These are phyloP conservation scores for Bjerkandera adusta DNA, from an alignment of 1,284 basidiomycete genomes.

Conservation along the genomic window DNA sequence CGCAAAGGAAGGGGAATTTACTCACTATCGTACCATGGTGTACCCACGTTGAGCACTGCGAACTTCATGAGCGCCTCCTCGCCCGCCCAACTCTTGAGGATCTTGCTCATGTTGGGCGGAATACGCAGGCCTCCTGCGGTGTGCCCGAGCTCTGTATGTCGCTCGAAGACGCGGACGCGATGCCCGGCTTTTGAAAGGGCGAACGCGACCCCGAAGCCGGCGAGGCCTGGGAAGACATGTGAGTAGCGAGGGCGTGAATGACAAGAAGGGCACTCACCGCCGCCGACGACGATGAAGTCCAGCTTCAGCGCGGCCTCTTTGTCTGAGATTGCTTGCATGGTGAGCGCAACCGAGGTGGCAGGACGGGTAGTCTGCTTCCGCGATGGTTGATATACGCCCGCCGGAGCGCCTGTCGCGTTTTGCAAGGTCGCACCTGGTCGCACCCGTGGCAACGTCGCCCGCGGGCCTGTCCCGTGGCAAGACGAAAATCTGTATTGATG, in stretches of 20 bases:
- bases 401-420: too few species aligned
- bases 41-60: conserved; percentile 30
- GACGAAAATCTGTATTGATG: too few species aligned
- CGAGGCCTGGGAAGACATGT: conserved; percentile 23
- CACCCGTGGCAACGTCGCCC: too few species aligned
- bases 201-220: conserved; percentile 51
- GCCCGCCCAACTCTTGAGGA: conserved; percentile 51
- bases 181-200: conserved; percentile 49
- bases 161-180: conserved; percentile 48
- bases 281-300: conserved; percentile 11
- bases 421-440: too few species aligned
- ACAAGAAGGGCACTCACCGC: conserved; percentile 8
- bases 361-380: too few species aligned
- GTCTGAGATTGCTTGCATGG: too few species aligned
- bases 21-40: conserved; percentile 30
- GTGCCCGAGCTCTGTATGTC: conserved; percentile 28
- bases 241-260: not conserved
- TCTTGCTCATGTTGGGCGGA: conserved; percentile 51
- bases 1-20: conserved; percentile 2
- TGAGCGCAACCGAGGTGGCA: too few species aligned
- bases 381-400: too few species aligned
- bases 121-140: conserved; percentile 44
- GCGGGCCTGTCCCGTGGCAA: too few species aligned
- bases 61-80: conserved; percentile 33
- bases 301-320: conserved; percentile 11